Conservation (phyloP, 2,329 filamentous ascomycete genomes). For the Metarhizium brunneum region DNA sequence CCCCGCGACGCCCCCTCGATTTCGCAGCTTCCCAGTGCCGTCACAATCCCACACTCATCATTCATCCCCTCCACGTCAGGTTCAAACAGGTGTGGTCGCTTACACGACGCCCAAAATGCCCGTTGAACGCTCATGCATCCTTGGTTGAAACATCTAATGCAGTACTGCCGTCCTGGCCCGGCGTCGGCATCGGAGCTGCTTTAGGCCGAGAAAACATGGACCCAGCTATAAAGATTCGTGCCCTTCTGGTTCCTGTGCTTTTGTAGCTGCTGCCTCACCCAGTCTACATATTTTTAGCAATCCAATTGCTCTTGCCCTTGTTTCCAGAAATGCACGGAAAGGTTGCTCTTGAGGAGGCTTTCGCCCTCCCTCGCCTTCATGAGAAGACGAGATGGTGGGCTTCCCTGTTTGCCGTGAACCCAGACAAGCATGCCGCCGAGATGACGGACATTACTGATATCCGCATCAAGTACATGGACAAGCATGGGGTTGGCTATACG, state of each 20-base stretch:
- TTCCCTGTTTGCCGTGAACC: slow-evolving; percentile 46
- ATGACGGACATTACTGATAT: slow-evolving; percentile 33
- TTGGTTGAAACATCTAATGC: not conserved
- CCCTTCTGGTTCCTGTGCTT: not conserved
- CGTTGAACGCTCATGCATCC: too few relatives aligned
- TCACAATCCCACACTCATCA: not conserved
- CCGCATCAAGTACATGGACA: slow-evolving; percentile 33
- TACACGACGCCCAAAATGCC: too few relatives aligned
- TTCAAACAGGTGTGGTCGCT: too few relatives aligned
- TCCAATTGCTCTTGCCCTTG: not conserved
- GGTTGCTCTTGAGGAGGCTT: slow-evolving; percentile 53
- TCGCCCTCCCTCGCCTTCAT: slow-evolving; percentile 47
- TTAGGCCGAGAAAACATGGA: not conserved
- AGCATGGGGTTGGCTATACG: slow-evolving; percentile 38
- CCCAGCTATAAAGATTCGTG: not conserved
- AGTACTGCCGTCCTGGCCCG: not conserved
- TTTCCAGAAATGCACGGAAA: slow-evolving; percentile 45
- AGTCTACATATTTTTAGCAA: not conserved
- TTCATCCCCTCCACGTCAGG: too few relatives aligned
- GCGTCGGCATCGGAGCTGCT: not conserved
- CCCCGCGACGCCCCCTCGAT: not conserved
- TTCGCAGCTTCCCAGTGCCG: not conserved
- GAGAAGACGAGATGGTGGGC: slow-evolving; percentile 55
- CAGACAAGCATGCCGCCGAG: slow-evolving; percentile 47
- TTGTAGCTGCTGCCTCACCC: too few relatives aligned